Base-by-base conservation (phyloP, 2,329 filamentous ascomycete species). In the Cryphonectria radicalis region DNA sequence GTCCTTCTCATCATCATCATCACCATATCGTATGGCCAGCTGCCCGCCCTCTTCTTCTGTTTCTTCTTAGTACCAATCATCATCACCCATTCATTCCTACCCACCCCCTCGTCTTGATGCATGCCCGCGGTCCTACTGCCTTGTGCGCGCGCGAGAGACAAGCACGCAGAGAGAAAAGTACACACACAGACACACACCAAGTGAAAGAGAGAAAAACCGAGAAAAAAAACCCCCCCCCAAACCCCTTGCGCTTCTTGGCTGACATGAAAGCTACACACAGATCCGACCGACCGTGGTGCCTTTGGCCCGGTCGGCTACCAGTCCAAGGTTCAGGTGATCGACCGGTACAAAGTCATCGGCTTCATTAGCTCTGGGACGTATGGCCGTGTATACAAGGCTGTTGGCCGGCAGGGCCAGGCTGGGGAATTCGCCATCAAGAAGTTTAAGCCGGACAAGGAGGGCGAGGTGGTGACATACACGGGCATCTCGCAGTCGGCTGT, bases 341-440 rank as follows among this genome's bases (percentile, higher is more conserved):
- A 98, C 81, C 92, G 93, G 76, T 99, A 98, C 83, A 94, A 96
- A 77, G 96, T 99, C 77, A 92, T 99, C 70, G 96, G 96, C 60
- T 99, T 99, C 85, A 99, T 99, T 77, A 97, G 94, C 79, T 97
- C 94, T 76, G 96, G 96, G 63, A 99, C 96, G 22, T 99, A 99
- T 88, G 96, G 96, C 50, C 92, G 96, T 43, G 96, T 99, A 10
- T 99, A 98, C 88, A 99, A 99, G 80, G 96, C 96, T 25, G 86
- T 94, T 60, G 90, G 93, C 76, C 90, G 91, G 74, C 88, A 92
- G 83, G 89, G 90, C 76, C 85, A 91, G 80, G 83, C 89, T 67
- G 93, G 93, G 74, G 94, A 97, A 78, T 98, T 97, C 79, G 96
- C 96, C 76, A 99, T 99, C 85, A 99, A 99, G 80, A 99, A 99